Percentiles rank a stretch among this genome's conserved stretches.
These are phyloP conservation scores for Aureobasidium uvarum DNA, from an alignment of 2,329 filamentous ascomycete genomes.

Conservation along the genomic window DNA sequence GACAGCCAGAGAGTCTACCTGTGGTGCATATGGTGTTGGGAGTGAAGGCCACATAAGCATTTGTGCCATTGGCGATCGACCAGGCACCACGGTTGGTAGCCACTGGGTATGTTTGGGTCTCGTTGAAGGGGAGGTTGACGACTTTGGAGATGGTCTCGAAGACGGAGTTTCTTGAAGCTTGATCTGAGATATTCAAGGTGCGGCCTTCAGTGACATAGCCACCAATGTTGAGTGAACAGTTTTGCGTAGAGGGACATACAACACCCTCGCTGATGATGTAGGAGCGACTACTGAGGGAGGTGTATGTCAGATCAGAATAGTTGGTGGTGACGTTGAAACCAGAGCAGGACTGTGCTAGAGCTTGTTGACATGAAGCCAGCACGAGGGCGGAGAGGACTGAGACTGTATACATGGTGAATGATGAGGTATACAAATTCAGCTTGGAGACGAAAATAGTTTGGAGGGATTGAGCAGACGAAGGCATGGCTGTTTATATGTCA, in stretches of 20 bases:
- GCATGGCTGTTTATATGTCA: not conserved
- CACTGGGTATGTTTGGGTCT: not conserved
- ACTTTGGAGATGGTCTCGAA: not conserved
- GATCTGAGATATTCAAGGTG: not conserved
- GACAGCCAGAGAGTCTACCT: not conserved
- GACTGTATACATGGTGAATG: not conserved
- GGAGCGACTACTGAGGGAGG: not conserved
- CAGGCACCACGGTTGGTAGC: not conserved
- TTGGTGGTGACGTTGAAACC: not conserved
- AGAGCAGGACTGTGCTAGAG: not conserved
- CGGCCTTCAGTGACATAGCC: not conserved
- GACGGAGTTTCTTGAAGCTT: not conserved
- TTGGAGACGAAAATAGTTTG: not conserved
- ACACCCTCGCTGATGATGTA: not conserved
- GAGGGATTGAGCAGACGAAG: not conserved
- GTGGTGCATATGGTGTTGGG: not conserved
- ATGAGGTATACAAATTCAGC: not conserved
- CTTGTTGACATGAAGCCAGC: not conserved
- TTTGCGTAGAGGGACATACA: not conserved
- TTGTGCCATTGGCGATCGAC: not conserved
- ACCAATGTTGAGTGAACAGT: not conserved
- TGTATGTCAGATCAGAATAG: not conserved
- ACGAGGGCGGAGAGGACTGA: not conserved
- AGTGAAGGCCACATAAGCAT: not conserved
- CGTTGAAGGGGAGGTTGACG: not conserved